These are phyloP conservation scores for Euphorbia schlechtendalii DNA, from an alignment of 441 rosid genomes.

Conservation along the genomic window DNA sequence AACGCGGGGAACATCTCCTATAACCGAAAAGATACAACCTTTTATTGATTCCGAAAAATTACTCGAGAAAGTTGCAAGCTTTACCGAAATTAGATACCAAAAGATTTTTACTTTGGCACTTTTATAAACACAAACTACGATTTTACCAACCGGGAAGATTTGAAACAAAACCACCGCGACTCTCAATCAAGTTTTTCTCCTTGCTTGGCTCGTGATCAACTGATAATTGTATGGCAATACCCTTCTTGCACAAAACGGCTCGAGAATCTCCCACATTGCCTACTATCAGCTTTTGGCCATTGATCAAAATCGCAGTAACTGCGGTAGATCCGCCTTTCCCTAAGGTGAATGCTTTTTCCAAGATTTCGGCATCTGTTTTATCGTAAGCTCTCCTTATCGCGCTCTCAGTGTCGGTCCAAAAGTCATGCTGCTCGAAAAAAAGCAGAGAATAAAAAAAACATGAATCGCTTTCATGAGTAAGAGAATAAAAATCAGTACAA, in stretches of 20 bases:
- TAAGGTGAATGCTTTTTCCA: constrained; percentile 59
- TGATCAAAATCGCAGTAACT: constrained; percentile 75
- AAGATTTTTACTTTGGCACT: not conserved
- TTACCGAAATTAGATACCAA: not conserved
- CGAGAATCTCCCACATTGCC: constrained; percentile 94
- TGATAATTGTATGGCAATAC: constrained; percentile 68
- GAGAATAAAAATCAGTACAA: not conserved
- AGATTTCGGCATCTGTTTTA: constrained; percentile 51
- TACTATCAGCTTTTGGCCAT: constrained; percentile 62
- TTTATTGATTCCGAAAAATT: not conserved
- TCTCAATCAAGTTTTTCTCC: constrained; percentile 63
- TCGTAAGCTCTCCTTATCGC: constrained; percentile 70
- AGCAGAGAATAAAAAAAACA: not conserved
- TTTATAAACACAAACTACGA: not conserved
- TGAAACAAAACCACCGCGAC: constrained; percentile 81
- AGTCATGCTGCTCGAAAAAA: constrained; percentile 42
- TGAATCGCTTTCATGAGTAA: not conserved
- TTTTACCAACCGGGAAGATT: constrained; percentile 62
- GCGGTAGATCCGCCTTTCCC: constrained; percentile 96
- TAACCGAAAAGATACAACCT: constrained; percentile 26
- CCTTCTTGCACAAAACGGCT: constrained; percentile 63
- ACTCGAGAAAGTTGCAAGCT: not conserved
- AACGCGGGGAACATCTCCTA: constrained; percentile 87
- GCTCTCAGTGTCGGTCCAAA: constrained; percentile 63
- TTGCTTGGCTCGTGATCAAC: constrained; percentile 77